phyloP scores from a whole-genome alignment of 2,329 filamentous ascomycete genomes.

The Fusarium praegraminearum region DNA sequence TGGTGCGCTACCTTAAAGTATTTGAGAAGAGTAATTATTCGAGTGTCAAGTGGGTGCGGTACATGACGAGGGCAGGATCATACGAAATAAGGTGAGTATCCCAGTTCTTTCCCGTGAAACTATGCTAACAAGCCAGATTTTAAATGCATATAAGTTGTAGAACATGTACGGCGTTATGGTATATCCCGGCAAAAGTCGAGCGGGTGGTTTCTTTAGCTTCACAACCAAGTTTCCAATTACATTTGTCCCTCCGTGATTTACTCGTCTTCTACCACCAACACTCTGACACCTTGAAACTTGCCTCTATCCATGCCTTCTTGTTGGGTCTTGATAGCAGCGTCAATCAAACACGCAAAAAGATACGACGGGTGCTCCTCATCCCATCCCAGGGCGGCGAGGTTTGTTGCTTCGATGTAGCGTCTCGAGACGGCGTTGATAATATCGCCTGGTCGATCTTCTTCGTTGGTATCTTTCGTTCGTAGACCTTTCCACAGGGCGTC shows the following conservation, averaged over 20 bases:
- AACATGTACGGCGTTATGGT: conserved; percentile 50
- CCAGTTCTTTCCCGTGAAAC: background rate
- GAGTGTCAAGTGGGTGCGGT: conserved; percentile 98
- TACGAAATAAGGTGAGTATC: conserved; percentile 87
- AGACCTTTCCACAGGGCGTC: conserved; percentile 44
- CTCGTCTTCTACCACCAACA: conserved; percentile 47
- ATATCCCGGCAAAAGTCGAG: conserved; percentile 50
- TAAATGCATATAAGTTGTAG: conserved; percentile 47
- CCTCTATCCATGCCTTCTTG: conserved; percentile 40
- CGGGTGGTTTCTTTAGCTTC: conserved; percentile 46
- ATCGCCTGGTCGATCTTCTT: conserved; percentile 41
- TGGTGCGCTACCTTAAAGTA: conserved; percentile 96
- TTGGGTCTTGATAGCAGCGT: conserved; percentile 49
- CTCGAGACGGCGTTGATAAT: conserved; percentile 49
- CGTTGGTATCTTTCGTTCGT: conserved; percentile 25
- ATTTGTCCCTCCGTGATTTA: conserved; percentile 20
- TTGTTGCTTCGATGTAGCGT: conserved; percentile 51
- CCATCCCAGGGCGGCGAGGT: conserved; percentile 51
- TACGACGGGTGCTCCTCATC: conserved; percentile 47
- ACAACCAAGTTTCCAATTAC: conserved; percentile 26
- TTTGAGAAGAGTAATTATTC: conserved; percentile 99
- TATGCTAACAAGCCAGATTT: conserved; percentile 50
- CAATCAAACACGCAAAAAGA: conserved; percentile 49
- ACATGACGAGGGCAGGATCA: conserved; percentile 97
- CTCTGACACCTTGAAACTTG: conserved; percentile 45